A percentile compares a stretch with the other conserved stretches of the same genome.
These are phyloP conservation scores for Serendipita sp. DNA, from an alignment of 768 basidiomycete species.

Conservation along the genomic window DNA sequence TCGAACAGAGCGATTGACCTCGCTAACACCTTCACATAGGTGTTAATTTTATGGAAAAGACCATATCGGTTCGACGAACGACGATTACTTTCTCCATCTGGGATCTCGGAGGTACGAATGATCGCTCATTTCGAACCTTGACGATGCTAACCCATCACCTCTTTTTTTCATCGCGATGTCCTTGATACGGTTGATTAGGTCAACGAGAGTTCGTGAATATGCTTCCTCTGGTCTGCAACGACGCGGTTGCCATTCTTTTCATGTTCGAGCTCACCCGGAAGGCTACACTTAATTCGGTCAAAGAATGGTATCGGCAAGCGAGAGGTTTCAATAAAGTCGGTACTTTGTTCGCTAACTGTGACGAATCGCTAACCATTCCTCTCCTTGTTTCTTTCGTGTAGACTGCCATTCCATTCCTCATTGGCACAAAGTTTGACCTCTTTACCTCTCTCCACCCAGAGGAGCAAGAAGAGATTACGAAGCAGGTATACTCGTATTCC, in stretches of 20 bases:
- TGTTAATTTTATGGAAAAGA: conserved; percentile 99
- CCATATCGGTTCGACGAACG: conserved; percentile 92
- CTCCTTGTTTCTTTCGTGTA: conserved; percentile 18
- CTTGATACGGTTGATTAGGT: conserved; percentile 16
- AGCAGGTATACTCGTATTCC: conserved; percentile 44
- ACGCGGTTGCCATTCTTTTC: conserved; percentile 98
- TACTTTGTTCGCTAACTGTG: conserved; percentile 6
- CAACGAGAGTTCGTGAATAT: conserved; percentile 99
- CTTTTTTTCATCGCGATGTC: neutral
- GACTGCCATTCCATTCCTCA: conserved; percentile 97
- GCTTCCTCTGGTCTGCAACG: conserved; percentile 95
- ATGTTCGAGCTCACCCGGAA: conserved; percentile 99
- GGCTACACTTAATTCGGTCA: conserved; percentile 93
- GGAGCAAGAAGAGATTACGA: conserved; percentile 98
- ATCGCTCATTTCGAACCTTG: neutral
- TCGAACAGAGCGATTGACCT: neutral
- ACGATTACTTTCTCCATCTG: conserved; percentile 99
- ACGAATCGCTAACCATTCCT: neutral
- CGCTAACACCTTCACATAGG: conserved; percentile 24
- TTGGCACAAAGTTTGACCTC: conserved; percentile 96
- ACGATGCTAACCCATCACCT: conserved; percentile 10
- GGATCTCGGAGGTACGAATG: conserved; percentile 59
- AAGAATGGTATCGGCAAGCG: conserved; percentile 99
- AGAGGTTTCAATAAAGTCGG: conserved; percentile 95
- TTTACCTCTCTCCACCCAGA: conserved; percentile 91